phyloP scores from a whole-genome alignment of 2,329 filamentous ascomycete genomes.

The Chaetomiaceae sp. region DNA sequence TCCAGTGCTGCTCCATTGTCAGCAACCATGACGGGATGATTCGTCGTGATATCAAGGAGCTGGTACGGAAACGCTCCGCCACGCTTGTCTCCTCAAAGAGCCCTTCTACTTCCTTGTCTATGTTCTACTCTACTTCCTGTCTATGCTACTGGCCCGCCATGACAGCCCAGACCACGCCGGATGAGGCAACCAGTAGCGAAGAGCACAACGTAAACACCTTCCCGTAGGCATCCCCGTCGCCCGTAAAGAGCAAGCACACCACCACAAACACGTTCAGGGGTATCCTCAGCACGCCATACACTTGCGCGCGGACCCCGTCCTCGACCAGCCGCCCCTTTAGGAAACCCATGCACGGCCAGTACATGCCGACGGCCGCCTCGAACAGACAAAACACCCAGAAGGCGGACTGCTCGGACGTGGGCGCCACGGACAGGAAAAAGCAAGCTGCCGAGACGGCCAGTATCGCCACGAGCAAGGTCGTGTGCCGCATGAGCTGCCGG shows the following conservation, averaged over 20 bases:
- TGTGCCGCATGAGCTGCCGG: slow-evolving; percentile 25
- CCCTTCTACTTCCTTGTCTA: no score
- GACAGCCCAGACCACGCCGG: slow-evolving; percentile 29
- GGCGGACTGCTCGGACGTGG: slow-evolving; percentile 37
- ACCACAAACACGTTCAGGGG: slow-evolving; percentile 57
- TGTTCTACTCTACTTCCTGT: no score
- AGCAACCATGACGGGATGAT: no score
- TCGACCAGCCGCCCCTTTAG: slow-evolving; percentile 50
- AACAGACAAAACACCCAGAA: slow-evolving; percentile 55
- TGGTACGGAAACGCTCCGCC: no score
- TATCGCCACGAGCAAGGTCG: slow-evolving; percentile 33
- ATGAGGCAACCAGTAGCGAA: slow-evolving; percentile 30
- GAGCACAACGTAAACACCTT: slow-evolving; percentile 33
- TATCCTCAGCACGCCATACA: slow-evolving; percentile 52
- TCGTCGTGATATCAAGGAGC: no score
- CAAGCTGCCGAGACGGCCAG: slow-evolving; percentile 36
- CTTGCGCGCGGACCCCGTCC: slow-evolving; percentile 47
- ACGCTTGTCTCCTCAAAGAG: no score
- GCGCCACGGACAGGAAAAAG: slow-evolving; percentile 36
- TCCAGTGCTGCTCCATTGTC: no score
- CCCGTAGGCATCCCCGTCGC: slow-evolving; percentile 28
- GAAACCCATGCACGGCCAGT: slow-evolving; percentile 51
- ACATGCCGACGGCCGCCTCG: slow-evolving; percentile 52
- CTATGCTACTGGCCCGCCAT: slow-evolving; percentile 24
- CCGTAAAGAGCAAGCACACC: slow-evolving; percentile 40